Evolutionary conservation across 208 protist genomes (phyloP).

Genomic region (Acanthamoeba triangularis): DNA sequence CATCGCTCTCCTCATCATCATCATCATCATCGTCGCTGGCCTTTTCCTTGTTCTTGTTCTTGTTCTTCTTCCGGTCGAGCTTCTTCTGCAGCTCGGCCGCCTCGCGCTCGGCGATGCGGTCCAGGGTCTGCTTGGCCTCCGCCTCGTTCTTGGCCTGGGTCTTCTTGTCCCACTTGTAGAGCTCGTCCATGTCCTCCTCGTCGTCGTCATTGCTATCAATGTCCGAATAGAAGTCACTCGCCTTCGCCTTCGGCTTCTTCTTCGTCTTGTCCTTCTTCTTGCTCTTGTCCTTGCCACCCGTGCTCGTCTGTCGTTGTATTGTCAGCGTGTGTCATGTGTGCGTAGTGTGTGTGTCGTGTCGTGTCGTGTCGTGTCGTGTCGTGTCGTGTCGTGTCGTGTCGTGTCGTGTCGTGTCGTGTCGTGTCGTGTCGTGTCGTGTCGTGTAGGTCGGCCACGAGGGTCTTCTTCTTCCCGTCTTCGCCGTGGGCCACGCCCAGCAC

Average conservation of each 20-base stretch:
- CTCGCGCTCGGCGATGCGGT: conserved; percentile 5
- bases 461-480: not conserved
- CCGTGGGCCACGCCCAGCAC: conserved; percentile 8
- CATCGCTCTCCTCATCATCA: not conserved
- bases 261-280: not conserved
- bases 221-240: conserved; percentile 3
- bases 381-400: too few relatives aligned
- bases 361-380: too few relatives aligned
- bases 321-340: not conserved
- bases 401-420: not conserved
- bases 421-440: too few relatives aligned
- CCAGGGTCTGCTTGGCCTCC: not conserved
- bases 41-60: not conserved
- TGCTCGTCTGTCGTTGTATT: not conserved
- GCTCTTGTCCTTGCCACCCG: not conserved
- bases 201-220: conserved; percentile 7
- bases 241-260: not conserved
- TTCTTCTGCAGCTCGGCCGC: not conserved
- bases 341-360: not conserved
- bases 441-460: not conserved
- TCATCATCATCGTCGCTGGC: not conserved
- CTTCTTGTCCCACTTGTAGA: not conserved
- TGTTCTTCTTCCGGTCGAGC: not conserved
- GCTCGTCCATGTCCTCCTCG: not conserved
- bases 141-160: not conserved